Percentiles rank a stretch among this genome's conserved stretches.
These are phyloP conservation scores for Scutellaria minor DNA, from an alignment of 257 asterid species.

Conservation along the genomic window DNA sequence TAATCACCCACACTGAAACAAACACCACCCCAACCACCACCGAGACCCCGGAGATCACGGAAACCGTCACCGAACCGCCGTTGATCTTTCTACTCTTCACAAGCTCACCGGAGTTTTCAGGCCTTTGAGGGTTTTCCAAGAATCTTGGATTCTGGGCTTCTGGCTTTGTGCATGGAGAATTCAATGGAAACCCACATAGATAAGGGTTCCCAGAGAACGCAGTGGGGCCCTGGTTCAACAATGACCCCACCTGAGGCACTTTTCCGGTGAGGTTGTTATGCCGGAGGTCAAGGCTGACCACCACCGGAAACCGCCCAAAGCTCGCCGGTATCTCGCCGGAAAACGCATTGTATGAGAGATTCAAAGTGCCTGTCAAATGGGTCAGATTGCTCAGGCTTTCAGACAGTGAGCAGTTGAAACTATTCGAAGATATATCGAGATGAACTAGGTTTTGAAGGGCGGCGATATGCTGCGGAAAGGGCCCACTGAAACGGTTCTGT, in stretches of 20 bases:
- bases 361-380: constrained; percentile 72
- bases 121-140: constrained; percentile 51
- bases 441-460: constrained; percentile 60
- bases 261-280: constrained; percentile 80
- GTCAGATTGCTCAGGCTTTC: constrained; percentile 55
- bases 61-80: constrained; percentile 50
- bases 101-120: constrained; percentile 45
- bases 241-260: constrained; percentile 80
- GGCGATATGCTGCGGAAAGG: constrained; percentile 66
- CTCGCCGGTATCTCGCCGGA: constrained; percentile 81
- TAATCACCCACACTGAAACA: constrained; percentile 60
- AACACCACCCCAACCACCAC: constrained; percentile 60
- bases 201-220: constrained; percentile 82
- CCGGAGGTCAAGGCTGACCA: constrained; percentile 76
- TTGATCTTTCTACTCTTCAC: constrained; percentile 43
- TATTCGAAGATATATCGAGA: constrained; percentile 80
- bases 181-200: constrained; percentile 91
- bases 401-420: constrained; percentile 73
- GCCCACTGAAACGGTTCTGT: constrained; percentile 67
- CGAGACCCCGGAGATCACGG: constrained; percentile 64
- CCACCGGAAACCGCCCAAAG: constrained; percentile 77
- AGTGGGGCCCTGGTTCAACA: constrained; percentile 95
- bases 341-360: constrained; percentile 72
- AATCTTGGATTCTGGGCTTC: constrained; percentile 66
- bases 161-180: constrained; percentile 57